Evolutionary conservation across 805 yeast species (phyloP).

Genomic region (Yarrowia sp.): DNA sequence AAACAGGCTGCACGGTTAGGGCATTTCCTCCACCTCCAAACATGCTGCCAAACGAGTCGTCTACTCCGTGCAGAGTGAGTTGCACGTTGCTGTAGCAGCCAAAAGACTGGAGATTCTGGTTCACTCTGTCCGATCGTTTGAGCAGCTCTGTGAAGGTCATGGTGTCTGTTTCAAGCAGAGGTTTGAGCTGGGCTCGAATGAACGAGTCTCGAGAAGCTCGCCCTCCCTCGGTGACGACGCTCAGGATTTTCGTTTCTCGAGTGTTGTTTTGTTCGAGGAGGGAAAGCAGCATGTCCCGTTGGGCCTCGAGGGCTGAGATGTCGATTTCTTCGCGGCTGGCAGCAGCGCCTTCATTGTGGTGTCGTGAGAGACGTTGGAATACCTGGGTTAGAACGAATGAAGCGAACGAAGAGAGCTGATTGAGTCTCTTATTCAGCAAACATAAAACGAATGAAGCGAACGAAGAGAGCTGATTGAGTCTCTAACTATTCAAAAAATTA

Average conservation of each 20-base stretch:
- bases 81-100: not conserved
- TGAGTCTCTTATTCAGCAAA: too few species aligned
- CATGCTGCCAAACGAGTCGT: not conserved
- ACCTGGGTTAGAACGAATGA: not conserved
- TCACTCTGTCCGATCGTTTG: not conserved
- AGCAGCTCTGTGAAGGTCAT: not conserved
- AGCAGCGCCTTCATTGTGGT: constrained; percentile 1
- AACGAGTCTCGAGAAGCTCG: constrained; percentile 7
- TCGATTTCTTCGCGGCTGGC: not conserved
- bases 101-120: constrained; percentile 5
- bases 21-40: not conserved
- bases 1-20: not conserved
- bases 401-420: too few species aligned
- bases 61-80: not conserved
- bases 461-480: too few species aligned
- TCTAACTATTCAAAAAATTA: too few species aligned
- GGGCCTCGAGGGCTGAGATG: not conserved
- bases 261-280: constrained; percentile 10
- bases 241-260: not conserved
- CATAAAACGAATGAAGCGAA: too few species aligned
- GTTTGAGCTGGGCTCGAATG: not conserved
- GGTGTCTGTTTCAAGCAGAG: constrained; percentile 8
- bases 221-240: constrained; percentile 6
- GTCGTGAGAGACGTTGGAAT: constrained; percentile 10
- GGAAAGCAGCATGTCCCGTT: not conserved